Base-by-base conservation (phyloP, 2,329 filamentous ascomycete genomes). In the Microsporum audouinii region DNA sequence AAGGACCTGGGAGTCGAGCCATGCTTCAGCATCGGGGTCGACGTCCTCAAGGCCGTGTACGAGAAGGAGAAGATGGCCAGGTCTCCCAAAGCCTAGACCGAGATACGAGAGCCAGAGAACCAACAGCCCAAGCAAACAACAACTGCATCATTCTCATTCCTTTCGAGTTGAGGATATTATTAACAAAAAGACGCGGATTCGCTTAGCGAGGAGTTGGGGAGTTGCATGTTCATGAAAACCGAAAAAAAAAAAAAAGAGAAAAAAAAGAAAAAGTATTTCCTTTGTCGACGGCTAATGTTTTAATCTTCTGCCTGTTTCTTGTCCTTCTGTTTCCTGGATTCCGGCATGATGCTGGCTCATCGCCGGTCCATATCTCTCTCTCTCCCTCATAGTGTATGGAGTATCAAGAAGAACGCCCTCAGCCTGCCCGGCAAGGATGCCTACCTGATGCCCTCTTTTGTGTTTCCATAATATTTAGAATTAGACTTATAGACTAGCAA, bases 1-100 rank as follows among this genome's bases (percentile, higher is more conserved):
- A 47, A 58, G 10, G 60, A 61, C 17, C 57, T 61, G 56, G 53
- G 56, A 39, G 60, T 61, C 43, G 60, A 61, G 38, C 60, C 60
- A 8, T 61, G 60, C 45, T 47, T 61, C 33, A 29, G 53, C 36
- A 58, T 61, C 43, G 60, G 47, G 3, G 60, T 53, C 34, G 31
- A 61, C 27, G 43, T 58, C 55, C 55, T 61, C 12, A 61, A 58
- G 36, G 56, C 43, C 10, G 60, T 61, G 10, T 61, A 58, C 7
- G 55, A 61, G 31, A 61, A 55, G 47, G 60, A 61, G 34, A 59
- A 47, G 39, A 41, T 41, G 10, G 55, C 55, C 6, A 23, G 55
- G 8, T 8, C 12, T 10, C 31, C 51, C 4, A 34, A 17, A 7
- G 31, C 51, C 3, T 36, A 55, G 29, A 14, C 27, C 5, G 3